Evolutionary conservation across 768 basidiomycete genomes (phyloP), one percentile per base, ranked within the genome.

Genomic region (Hydnum rufescens): DNA sequence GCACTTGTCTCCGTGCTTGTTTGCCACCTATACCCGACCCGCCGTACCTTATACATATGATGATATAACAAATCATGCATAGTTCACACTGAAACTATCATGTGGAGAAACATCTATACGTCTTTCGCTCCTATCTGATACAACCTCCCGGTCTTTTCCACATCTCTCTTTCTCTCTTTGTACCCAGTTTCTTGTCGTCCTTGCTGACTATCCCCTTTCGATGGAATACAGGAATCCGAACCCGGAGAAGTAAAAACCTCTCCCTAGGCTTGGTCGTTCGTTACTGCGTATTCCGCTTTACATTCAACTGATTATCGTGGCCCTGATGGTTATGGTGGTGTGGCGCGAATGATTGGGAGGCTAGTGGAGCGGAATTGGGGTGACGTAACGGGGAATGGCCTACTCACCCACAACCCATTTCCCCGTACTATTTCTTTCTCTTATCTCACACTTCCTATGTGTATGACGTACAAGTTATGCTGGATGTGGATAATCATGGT

Each of bases 61-160:
- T 80, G 80, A 82, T 72, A 73, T 67, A 58, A 16, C 65, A 69
- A 67, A 66, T 70, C 71, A 66, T 82, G 66, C 88, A 90, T 90
- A 90, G 89, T 92, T 90, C 87, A 92, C 84, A 78, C 88, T 80
- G 87, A 93, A 85, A 67, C 68, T 55, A 64, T 67, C 66, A 66
- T 89, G 86, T 84, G 78, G 82, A 89, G 69, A 80, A 74, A 67
- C 68, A 76, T 86, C 76, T 70, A 32, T 36, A 76, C 66, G 87
- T 95, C 89, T 92, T 92, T 92, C 89, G 88, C 89, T 92, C 87
- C 88, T 92, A 92, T 92, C 87, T 92, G 89, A 92, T 67, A 56
- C 58, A 51, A 49, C 42, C 44, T 42, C 60, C 51, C 56, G 26
- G 13, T 47, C 57, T 61, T 51, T n/a, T n/a, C n/a, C n/a, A 58